These are phyloP conservation scores for Solanum hybrid DNA, from an alignment of 305 asterid species.

Conservation along the genomic window DNA sequence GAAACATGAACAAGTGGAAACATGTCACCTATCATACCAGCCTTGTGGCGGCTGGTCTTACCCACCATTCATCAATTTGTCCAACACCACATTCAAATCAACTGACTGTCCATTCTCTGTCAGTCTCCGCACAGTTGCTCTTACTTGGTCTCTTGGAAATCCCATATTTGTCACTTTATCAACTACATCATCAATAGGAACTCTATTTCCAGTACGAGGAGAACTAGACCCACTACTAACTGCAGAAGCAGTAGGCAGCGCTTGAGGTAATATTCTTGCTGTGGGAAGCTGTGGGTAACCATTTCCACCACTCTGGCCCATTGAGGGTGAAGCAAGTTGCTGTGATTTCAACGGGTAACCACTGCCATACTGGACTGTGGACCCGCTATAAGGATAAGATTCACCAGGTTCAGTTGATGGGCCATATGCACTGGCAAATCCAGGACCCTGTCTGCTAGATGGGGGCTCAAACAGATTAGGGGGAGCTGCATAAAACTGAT, in stretches of 20 bases:
- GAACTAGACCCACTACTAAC: slow-evolving; percentile 62
- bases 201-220: slow-evolving; percentile 55
- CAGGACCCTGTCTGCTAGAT: slow-evolving; percentile 49
- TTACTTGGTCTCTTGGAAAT: slow-evolving; percentile 81
- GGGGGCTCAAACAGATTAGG: slow-evolving; percentile 52
- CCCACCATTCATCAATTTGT: slow-evolving; percentile 90
- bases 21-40: slow-evolving; percentile 58
- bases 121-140: slow-evolving; percentile 73
- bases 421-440: slow-evolving; percentile 52
- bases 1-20: slow-evolving; percentile 6
- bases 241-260: slow-evolving; percentile 65
- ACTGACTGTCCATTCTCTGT: slow-evolving; percentile 89
- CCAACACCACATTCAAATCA: slow-evolving; percentile 80
- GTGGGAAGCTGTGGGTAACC: slow-evolving; percentile 87
- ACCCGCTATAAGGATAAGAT: slow-evolving; percentile 46
- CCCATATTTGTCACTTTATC: slow-evolving; percentile 91
- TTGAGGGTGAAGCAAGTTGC: slow-evolving; percentile 33
- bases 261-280: slow-evolving; percentile 78
- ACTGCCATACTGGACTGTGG: slow-evolving; percentile 48
- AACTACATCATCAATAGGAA: slow-evolving; percentile 87
- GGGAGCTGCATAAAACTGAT: slow-evolving; percentile 47
- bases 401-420: slow-evolving; percentile 49
- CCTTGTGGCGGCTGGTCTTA: slow-evolving; percentile 55
- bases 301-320: slow-evolving; percentile 49
- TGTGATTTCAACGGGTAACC: slow-evolving; percentile 51